Conservation (phyloP, 2,329 filamentous ascomycete species). For the Calonectria henricotiae region DNA sequence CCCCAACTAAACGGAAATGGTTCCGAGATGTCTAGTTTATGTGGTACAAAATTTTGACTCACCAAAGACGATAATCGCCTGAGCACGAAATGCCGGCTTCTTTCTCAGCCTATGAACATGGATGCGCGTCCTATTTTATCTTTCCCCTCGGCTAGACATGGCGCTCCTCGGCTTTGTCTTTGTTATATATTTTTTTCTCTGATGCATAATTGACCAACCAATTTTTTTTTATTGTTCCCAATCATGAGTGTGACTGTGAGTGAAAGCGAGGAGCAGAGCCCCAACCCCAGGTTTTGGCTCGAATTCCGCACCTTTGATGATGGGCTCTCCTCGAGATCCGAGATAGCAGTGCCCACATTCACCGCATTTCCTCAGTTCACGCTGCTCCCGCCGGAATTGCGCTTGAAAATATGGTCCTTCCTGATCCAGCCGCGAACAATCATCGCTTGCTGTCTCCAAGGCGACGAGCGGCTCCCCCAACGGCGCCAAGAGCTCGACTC, state of each 20-base stretch:
- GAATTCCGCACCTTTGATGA: conserved; percentile 65
- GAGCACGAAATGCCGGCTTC: conserved; percentile 32
- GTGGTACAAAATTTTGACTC: conserved; percentile 34
- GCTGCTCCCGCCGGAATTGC: conserved; percentile 64
- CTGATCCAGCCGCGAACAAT: conserved; percentile 65
- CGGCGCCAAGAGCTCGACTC: conserved; percentile 53
- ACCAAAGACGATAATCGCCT: conserved; percentile 45
- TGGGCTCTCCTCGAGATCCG: conserved; percentile 52
- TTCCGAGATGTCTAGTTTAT: neutral
- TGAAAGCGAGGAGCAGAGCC: conserved; percentile 48
- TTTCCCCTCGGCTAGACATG: conserved; percentile 32
- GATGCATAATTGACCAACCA: conserved; percentile 28
- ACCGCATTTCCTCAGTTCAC: conserved; percentile 59
- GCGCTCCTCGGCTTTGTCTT: conserved; percentile 8
- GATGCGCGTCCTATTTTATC: conserved; percentile 41
- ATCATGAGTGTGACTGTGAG: conserved; percentile 42
- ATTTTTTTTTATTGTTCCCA: conserved; percentile 5
- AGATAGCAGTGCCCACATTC: conserved; percentile 30
- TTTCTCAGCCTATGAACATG: conserved; percentile 32
- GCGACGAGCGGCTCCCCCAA: conserved; percentile 50
- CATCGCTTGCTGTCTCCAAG: conserved; percentile 62
- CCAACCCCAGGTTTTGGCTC: conserved; percentile 61
- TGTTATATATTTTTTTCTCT: conserved; percentile 15
- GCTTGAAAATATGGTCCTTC: conserved; percentile 65
- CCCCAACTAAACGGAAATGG: neutral